These are phyloP conservation scores for Vitis riparia DNA, from an alignment of 164 flowering plant genomes.

Conservation along the genomic window DNA sequence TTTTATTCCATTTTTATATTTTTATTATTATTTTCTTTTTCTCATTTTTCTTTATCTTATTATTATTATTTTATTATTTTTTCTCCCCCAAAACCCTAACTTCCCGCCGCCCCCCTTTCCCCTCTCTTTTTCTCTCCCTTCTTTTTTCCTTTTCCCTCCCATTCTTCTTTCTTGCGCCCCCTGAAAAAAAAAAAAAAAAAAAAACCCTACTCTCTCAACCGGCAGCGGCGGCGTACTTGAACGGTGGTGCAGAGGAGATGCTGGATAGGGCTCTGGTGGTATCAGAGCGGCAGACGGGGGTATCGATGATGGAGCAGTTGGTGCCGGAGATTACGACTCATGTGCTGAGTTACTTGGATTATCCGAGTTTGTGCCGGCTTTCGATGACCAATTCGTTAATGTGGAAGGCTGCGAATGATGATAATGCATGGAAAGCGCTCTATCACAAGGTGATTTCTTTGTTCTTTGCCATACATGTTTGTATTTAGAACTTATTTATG, in stretches of 20 bases:
- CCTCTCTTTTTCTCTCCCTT: no score
- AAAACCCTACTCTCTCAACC: no score
- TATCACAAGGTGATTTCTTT: slow-evolving; percentile 72
- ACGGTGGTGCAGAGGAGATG: slow-evolving; percentile 33
- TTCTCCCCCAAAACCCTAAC: no score
- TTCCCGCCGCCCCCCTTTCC: no score
- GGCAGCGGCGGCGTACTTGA: slow-evolving; percentile 14
- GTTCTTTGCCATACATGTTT: not conserved
- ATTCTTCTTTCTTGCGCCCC: no score
- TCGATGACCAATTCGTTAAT: slow-evolving; percentile 95
- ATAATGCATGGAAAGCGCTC: slow-evolving; percentile 94
- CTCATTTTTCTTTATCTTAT: no score
- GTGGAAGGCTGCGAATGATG: slow-evolving; percentile 97
- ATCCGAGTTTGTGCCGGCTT: slow-evolving; percentile 87
- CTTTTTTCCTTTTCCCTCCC: no score
- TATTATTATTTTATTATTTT: no score
- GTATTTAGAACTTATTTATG: not conserved
- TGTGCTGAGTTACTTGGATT: slow-evolving; percentile 93
- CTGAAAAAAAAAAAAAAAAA: no score
- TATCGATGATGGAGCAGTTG: slow-evolving; percentile 98
- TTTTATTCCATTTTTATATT: no score
- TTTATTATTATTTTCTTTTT: no score
- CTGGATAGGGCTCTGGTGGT: slow-evolving; percentile 20
- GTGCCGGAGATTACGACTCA: slow-evolving; percentile 97
- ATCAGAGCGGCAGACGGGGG: slow-evolving; percentile 49